phyloP scores from a whole-genome alignment of 129 eudicot genomes.

The Pulicaria dysenterica region DNA sequence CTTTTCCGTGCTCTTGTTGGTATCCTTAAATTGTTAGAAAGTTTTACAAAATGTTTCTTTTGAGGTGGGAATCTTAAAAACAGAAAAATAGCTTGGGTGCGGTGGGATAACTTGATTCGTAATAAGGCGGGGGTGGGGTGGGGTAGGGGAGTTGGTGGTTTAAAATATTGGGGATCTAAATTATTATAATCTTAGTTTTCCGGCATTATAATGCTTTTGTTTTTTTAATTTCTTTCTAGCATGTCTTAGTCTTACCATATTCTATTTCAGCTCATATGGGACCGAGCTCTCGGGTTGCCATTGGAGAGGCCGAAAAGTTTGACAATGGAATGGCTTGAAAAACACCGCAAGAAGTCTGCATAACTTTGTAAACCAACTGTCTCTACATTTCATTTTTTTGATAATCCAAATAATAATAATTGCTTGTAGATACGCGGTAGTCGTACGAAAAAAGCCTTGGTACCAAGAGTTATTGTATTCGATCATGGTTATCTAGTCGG shows the following conservation, averaged over 20 bases:
- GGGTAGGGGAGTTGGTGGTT: too few relatives aligned
- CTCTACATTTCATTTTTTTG: slow-evolving; percentile 16
- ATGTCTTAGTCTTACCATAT: slow-evolving; percentile 9
- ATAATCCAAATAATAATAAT: slow-evolving; percentile 32
- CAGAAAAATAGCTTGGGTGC: too few relatives aligned
- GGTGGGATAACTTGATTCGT: too few relatives aligned
- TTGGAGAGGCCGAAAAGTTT: slow-evolving; percentile 99
- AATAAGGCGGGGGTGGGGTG: too few relatives aligned
- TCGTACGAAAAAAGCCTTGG: slow-evolving; percentile 18
- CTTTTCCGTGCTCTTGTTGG: too few relatives aligned
- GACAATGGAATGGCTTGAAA: slow-evolving; percentile 99
- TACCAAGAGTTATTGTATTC: neutral
- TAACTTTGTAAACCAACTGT: slow-evolving; percentile 23
- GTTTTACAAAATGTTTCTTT: too few relatives aligned
- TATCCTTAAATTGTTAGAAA: too few relatives aligned
- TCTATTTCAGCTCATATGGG: slow-evolving; percentile 82
- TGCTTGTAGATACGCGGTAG: slow-evolving; percentile 30
- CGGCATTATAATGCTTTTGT: neutral
- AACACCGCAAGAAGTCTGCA: slow-evolving; percentile 72
- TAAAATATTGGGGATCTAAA: too few relatives aligned
- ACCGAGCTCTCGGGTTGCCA: slow-evolving; percentile 97
- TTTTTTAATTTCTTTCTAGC: neutral
- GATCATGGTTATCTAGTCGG: too few relatives aligned
- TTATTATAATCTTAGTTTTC: too few relatives aligned
- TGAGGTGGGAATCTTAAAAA: too few relatives aligned